Evolutionary conservation across 305 asterid species (phyloP).

Genomic region (Fraxinus xanthoxyloides): DNA sequence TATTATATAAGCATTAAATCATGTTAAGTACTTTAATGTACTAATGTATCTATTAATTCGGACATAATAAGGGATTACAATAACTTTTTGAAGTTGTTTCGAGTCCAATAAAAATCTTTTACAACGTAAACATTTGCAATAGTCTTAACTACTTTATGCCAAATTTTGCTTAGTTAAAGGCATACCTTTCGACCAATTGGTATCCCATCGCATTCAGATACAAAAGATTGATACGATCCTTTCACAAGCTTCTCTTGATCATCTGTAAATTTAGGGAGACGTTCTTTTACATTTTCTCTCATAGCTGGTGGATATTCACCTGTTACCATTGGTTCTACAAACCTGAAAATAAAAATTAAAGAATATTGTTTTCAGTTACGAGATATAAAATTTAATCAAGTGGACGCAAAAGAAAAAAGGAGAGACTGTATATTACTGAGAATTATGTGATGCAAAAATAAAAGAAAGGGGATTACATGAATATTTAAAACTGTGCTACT

Average conservation of each 20-base stretch:
- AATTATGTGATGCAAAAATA: not conserved
- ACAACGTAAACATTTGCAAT: not conserved
- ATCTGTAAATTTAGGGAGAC: not conserved
- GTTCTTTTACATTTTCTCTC: not conserved
- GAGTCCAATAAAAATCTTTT: not conserved
- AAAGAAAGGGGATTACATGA: not conserved
- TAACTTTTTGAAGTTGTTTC: not conserved
- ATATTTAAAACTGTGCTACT: not conserved
- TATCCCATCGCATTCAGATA: conserved; percentile 37
- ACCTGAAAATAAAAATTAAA: not conserved
- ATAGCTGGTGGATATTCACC: not conserved
- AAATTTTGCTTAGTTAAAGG: not conserved
- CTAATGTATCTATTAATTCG: not conserved
- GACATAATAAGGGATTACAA: not conserved
- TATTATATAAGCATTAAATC: not conserved
- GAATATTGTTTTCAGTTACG: not conserved
- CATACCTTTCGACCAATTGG: conserved; percentile 46
- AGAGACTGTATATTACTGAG: too few relatives aligned
- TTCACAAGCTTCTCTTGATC: not conserved
- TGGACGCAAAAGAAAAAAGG: not conserved
- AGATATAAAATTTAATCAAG: not conserved
- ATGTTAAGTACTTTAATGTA: not conserved
- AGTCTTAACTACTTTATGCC: not conserved
- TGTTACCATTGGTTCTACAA: not conserved
- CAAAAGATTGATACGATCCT: not conserved